Base-by-base conservation (phyloP, 2,329 filamentous ascomycete genomes). In the Kalaharituber pfeilii region DNA sequence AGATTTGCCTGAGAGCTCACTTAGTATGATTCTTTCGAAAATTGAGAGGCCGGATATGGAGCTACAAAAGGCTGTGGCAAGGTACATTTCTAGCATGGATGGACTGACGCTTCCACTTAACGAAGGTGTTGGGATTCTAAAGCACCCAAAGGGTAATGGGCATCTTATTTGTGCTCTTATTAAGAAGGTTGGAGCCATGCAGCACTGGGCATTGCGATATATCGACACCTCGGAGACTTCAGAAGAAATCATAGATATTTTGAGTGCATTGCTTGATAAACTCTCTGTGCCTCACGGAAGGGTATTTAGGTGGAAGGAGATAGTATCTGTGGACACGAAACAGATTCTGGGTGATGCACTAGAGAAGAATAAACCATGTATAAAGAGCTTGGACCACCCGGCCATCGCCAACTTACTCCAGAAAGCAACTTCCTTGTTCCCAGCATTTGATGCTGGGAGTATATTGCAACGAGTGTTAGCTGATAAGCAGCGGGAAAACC, bases 381-480 rank as follows among this genome's bases (percentile, higher is more conserved):
- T n/a, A n/a, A n/a, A n/a, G n/a, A n/a, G n/a, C n/a, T n/a, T n/a
- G n/a, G n/a, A n/a, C n/a, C n/a, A n/a, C n/a, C n/a, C n/a, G n/a
- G n/a, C n/a, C n/a, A n/a, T n/a, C n/a, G n/a, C n/a, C n/a, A n/a
- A n/a, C n/a, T n/a, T n/a, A n/a, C n/a, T n/a, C n/a, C n/a, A n/a
- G n/a, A n/a, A n/a, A n/a, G n/a, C n/a, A n/a, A n/a, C n/a, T n/a
- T n/a, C n/a, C n/a, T n/a, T n/a, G n/a, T n/a, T n/a, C 20, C 25
- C 51, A n/a, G 50, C 53, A 13, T 11, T 59, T 4, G 55, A 62
- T 33, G 54, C 39, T 22, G 27, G 49, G 20, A 20, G 27, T 15
- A 42, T 57, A 24, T 50, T 62, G 33, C 50, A 56, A 45, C 54
- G 52, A 20, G 36, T 60, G 15, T 4, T 47, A 29, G 50, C 50